These are phyloP conservation scores for Ophiostoma perfectum DNA, from an alignment of 2,329 filamentous ascomycete species.

Conservation along the genomic window DNA sequence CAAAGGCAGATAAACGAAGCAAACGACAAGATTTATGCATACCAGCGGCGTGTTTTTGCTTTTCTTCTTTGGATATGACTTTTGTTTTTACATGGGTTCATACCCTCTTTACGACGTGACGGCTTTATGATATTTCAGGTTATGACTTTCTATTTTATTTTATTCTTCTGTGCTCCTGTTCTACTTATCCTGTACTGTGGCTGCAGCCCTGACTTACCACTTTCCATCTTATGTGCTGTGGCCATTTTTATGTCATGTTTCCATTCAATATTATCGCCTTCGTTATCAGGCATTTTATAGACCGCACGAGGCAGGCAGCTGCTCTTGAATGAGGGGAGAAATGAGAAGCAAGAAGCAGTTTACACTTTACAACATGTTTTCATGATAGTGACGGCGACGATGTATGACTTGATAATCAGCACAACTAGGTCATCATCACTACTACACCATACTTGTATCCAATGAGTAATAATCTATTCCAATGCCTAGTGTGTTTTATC, in stretches of 20 bases:
- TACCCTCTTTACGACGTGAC: slow-evolving; percentile 20
- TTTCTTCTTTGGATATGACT: background rate
- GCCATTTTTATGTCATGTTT: slow-evolving; percentile 9
- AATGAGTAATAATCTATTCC: background rate
- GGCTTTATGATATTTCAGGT: slow-evolving; percentile 25
- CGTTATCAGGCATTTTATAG: background rate
- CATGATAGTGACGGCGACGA: background rate
- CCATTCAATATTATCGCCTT: background rate
- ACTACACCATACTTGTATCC: too few relatives aligned
- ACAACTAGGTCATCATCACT: too few relatives aligned
- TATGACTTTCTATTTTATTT: slow-evolving; percentile 25
- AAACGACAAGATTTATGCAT: background rate
- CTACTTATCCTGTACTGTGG: slow-evolving; percentile 2
- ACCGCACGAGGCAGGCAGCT: background rate
- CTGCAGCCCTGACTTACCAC: background rate
- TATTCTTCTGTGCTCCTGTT: slow-evolving; percentile 6
- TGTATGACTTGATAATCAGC: too few relatives aligned
- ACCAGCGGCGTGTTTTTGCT: slow-evolving; percentile 4
- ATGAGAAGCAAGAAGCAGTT: background rate
- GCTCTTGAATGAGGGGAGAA: background rate
- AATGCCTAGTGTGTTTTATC: background rate
- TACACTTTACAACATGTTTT: background rate
- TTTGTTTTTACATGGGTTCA: slow-evolving; percentile 3
- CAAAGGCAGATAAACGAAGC: background rate
- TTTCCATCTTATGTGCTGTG: background rate